Conservation (phyloP, 106 monocot genomes). For the Posidonia australis region DNA sequence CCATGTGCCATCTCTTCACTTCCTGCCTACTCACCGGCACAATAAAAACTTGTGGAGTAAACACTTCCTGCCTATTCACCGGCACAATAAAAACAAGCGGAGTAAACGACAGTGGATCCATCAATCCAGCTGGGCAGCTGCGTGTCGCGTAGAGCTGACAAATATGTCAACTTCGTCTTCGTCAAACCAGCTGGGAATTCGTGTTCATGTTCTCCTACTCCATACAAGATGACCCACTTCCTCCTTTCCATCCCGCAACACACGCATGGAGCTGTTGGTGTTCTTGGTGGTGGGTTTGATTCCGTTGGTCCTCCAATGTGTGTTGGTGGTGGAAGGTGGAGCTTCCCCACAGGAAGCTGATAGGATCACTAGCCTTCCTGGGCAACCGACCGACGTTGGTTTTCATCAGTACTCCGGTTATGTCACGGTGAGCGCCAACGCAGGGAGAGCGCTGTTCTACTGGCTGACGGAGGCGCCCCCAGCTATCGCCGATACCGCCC, state of each 20-base stretch:
- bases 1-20: no score
- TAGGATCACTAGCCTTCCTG: slow-evolving; percentile 48
- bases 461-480: slow-evolving; percentile 56
- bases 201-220: no score
- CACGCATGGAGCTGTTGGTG: background rate
- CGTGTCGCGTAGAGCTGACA: no score
- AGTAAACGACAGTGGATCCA: no score
- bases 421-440: slow-evolving; percentile 46
- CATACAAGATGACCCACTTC: no score
- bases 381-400: slow-evolving; percentile 53
- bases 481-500: slow-evolving; percentile 14
- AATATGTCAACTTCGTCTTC: no score
- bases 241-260: background rate
- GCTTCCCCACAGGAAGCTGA: slow-evolving; percentile 35
- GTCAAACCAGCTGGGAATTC: no score
- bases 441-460: slow-evolving; percentile 85
- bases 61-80: no score
- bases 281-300: background rate
- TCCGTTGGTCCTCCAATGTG: background rate
- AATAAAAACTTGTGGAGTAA: no score
- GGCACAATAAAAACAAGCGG: no score
- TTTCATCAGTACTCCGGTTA: slow-evolving; percentile 79
- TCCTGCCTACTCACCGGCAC: no score
- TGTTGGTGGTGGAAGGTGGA: background rate
- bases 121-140: no score